Percentiles rank a stretch among this genome's conserved stretches.
Conservation (phyloP, 139 green algal genomes). For the Micromonas pusilla region DNA sequence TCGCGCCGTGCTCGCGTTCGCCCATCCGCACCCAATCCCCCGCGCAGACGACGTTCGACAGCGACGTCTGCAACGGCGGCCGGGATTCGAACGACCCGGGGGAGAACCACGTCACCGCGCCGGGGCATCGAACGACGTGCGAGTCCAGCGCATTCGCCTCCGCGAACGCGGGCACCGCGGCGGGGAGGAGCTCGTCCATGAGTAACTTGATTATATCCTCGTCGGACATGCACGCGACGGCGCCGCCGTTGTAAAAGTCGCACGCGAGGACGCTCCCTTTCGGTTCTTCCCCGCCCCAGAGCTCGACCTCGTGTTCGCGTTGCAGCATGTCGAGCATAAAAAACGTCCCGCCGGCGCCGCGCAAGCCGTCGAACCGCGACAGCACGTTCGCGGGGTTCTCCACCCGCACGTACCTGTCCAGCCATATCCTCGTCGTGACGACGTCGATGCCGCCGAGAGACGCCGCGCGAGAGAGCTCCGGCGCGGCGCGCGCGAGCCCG, state of each 20-base stretch:
- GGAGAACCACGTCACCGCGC: slow-evolving; percentile 34
- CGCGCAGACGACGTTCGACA: slow-evolving; percentile 37
- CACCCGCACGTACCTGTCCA: slow-evolving; percentile 30
- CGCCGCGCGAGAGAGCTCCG: slow-evolving; percentile 21
- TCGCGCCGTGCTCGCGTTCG: slow-evolving; percentile 28
- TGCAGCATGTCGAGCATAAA: slow-evolving; percentile 40
- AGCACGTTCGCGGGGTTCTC: slow-evolving; percentile 35
- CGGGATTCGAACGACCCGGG: slow-evolving; percentile 27
- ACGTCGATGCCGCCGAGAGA: slow-evolving; percentile 32
- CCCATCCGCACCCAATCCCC: slow-evolving; percentile 43
- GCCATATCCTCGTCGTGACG: slow-evolving; percentile 29
- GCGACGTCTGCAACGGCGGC: slow-evolving; percentile 26
- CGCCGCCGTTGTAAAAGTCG: slow-evolving; percentile 36
- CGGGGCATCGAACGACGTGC: slow-evolving; percentile 28
- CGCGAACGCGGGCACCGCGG: slow-evolving; percentile 24
- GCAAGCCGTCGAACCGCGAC: slow-evolving; percentile 17
- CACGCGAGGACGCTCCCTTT: slow-evolving; percentile 31
- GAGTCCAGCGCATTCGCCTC: slow-evolving; percentile 27
- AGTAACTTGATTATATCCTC: slow-evolving; percentile 32
- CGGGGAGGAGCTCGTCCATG: slow-evolving; percentile 22
- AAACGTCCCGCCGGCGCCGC: slow-evolving; percentile 33
- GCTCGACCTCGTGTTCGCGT: slow-evolving; percentile 24
- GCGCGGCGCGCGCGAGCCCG: slow-evolving; percentile 11
- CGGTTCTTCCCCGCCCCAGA: slow-evolving; percentile 31
- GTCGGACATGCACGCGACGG: slow-evolving; percentile 29